Conservation (phyloP, 495 filamentous ascomycete genomes). For the Melanomma pulvis-pyrius region DNA sequence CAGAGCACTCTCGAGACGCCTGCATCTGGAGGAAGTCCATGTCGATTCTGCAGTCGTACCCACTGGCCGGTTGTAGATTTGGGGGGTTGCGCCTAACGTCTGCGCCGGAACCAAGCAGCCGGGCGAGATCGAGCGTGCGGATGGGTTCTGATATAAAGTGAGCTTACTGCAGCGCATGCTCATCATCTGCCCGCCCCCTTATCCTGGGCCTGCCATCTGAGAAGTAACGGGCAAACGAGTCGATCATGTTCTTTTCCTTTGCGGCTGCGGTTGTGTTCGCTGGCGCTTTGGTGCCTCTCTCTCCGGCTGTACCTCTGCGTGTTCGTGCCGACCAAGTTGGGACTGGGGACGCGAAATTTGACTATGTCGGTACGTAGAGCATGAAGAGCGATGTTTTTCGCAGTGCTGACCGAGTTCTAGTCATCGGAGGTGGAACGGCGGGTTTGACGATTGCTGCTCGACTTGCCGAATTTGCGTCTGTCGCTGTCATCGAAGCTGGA, state of each 20-base stretch:
- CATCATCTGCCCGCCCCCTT: background rate
- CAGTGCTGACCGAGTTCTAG: background rate
- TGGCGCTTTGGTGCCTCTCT: background rate
- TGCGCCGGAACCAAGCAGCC: background rate
- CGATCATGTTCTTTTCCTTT: background rate
- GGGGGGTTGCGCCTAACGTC: too few species aligned
- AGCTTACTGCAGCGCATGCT: background rate
- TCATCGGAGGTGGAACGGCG: constrained; percentile 61
- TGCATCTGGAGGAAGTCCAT: background rate
- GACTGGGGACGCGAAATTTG: constrained; percentile 37
- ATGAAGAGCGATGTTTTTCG: background rate
- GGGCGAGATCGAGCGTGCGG: background rate
- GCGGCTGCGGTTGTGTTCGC: background rate
- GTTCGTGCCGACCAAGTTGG: background rate
- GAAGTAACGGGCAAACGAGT: background rate
- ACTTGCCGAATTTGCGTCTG: constrained; percentile 47
- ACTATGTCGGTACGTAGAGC: constrained; percentile 39
- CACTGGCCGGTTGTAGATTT: background rate
- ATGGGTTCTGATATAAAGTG: background rate
- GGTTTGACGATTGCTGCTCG: constrained; percentile 56
- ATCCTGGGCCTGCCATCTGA: background rate
- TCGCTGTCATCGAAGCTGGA: constrained; percentile 62
- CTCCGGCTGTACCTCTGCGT: background rate
- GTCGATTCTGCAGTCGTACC: background rate
- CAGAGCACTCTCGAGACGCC: background rate